Evolutionary conservation across 140 eudicot species (phyloP), one percentile per base, ranked within the genome.

Genomic region (Oenanthe javanica): DNA sequence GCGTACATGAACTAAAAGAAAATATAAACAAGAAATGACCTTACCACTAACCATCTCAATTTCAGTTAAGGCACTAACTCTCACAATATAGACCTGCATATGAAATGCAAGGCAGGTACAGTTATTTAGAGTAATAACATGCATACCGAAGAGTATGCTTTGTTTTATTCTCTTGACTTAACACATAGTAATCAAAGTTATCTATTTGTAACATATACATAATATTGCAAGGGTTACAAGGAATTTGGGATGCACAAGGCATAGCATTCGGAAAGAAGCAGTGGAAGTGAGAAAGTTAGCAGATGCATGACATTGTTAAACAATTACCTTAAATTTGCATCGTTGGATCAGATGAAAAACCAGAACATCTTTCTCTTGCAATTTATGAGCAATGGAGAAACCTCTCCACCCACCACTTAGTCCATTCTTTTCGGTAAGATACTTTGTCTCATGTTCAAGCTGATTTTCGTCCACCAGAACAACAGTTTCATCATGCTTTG

Each of bases 381-480:
- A 82, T 2, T 86, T 72, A 72, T 91, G 97, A 48, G 86, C 83
- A 45, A 89, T 83, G 9, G 98, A 87, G 78, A 91, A 93, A 14
- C 89, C 91, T 89, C 91, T 88, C 97, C 98, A 93, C 1, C 97
- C 97, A 49, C 76, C 98, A 85, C 98, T 91, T 25, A 93, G 77
- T 71, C 93, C 96, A 66, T 59, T 74, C 78, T 91, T 93, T 19
- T 45, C 82, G 25, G 61, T 81, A 31, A 93, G 91, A 83, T 82
- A 93, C 79, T 84, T 89, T 0, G 93, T 85, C 21, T 25, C 61
- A 19, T 45, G 83, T 82, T 87, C 89, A 43, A 78, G 36, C 2
- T 67, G 90, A 83, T 66, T 77, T 80, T 93, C 95, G 80, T 85
- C 93, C 71, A 89, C 87, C 84, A 89, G 80, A 78, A 88, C 85